Conservation (phyloP, 1,284 basidiomycete genomes). For the Pseudomicrostroma phylloplanum region DNA sequence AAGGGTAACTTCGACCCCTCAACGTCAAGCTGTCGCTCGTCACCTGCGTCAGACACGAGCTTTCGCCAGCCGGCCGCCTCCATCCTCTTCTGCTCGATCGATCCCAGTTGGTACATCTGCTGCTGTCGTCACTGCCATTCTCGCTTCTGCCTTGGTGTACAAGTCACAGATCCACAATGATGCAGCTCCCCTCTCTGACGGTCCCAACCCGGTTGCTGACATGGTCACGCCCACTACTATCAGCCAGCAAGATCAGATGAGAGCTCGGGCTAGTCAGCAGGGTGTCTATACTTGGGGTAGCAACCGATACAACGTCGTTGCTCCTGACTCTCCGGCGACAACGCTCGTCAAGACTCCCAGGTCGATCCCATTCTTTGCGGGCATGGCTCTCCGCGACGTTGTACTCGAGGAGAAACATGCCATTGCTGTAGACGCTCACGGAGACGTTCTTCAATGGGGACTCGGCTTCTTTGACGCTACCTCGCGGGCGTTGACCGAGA, state of each 20-base stretch:
- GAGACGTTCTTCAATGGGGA: conserved; percentile 58
- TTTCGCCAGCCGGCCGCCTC: too few species aligned
- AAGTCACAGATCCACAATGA: background rate
- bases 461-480: conserved; percentile 45
- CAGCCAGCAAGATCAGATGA: conserved; percentile 42
- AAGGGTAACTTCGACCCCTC: too few species aligned
- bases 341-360: conserved; percentile 32
- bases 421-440: conserved; percentile 55
- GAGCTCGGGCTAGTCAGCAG: conserved; percentile 24
- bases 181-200: background rate
- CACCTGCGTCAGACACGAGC: too few species aligned
- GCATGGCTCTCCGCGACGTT: conserved; percentile 43
- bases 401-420: conserved; percentile 42
- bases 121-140: background rate
- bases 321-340: conserved; percentile 29
- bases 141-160: background rate
- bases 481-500: conserved; percentile 14
- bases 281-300: conserved; percentile 43
- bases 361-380: conserved; percentile 43
- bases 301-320: conserved; percentile 44
- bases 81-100: background rate
- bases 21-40: too few species aligned
- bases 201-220: background rate
- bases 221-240: conserved; percentile 19
- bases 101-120: background rate